Evolutionary conservation across 306 rosid genomes (phyloP), one percentile per base, ranked within the genome.

Genomic region (Myrica gale): DNA sequence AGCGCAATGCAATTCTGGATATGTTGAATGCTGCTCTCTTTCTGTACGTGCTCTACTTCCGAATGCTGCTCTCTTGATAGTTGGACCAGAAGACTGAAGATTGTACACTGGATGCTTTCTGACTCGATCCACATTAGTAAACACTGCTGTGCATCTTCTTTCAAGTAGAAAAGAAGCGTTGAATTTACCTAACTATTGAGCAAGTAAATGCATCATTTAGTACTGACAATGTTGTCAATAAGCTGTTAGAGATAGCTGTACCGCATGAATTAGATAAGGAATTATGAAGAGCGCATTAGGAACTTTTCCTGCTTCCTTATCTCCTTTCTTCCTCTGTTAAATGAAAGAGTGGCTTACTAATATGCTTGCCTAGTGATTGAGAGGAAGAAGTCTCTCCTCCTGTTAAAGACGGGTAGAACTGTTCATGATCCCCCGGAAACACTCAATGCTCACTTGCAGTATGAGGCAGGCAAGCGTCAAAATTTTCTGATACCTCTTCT

Each of bases 221-320:
- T 37, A 62, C 68, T 62, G 23, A 4, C 44, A 62, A 62, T 44
- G 12, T 62, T 37, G 10, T 62, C 37, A 42, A 37, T 37, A 6
- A 4, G 26, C 42, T 62, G 43, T 37, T 62, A 10, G 19, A 62
- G 32, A 62, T 15, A 57, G 20, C 39, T 57, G 63, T 20, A 57
- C 39, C 19, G 62, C 11, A 62, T 62, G 68, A 62, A 15, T 62
- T 62, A 62, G 68, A 62, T 7, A 15, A 37, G 68, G 68, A 62
- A 39, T 62, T 62, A 15, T 37, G 68, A 62, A 37, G 42, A 39
- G 37, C 12, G 6, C 21, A 37, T 62, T 37, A 5, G 46, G 68
- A 9, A 15, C 20, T 62, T 62, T 62, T 62, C 19, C 46, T 62
- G 44, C 62, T 20, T 20, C 37, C 62, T 56, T 7, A 20, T 15